Evolutionary conservation across 1,284 basidiomycete species (phyloP), one percentile per base, ranked within the genome.

Genomic region (Rhodotorula sp.): DNA sequence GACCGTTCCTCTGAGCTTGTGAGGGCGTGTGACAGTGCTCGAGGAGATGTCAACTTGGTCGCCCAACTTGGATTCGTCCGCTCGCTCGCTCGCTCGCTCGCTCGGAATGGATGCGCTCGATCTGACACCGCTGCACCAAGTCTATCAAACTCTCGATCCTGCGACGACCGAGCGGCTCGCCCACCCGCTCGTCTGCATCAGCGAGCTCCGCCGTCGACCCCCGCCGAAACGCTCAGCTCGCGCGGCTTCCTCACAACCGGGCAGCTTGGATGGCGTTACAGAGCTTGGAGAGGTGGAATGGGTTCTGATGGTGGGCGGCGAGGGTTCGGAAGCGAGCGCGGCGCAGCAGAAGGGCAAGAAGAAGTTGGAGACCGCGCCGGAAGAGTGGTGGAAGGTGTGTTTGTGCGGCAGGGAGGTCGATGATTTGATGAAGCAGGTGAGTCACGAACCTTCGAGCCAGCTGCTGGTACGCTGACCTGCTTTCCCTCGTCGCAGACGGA

Each of bases 171-270:
- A 46, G 6, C 46, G 47, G 22, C 53, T 56, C 31, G 44, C 24
- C 31, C 54, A 63, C 46, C 62, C 62, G 7, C 54, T 63, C 62
- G 30, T 56, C 54, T 47, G 30, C 34, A 31, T 63, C 62, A 54
- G 54, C n/a, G 31, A 56, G 9, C n/a, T 57, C 13, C 22, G 24
- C n/a, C 62, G 62, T n/a, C 18, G 24, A 2, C 62, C 62, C 22
- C 16, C 54, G 13, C 11, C 40, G 9, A 58, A 58, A 46, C 44
- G 53, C 37, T 9, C n/a, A 4, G 7, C 22, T 2, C 31, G 48
- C 15, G 9, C 48, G 28, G 24, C 48, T 15, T 37, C n/a, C 2
- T 16, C 28, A 11, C 28, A 7, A 15, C 28, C 20, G n/a, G 34
- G 34, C 34, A 11, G 2, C 7, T 18, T 44, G 40, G 40, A 44